Evolutionary conservation across 1,284 basidiomycete genomes (phyloP), one percentile per base, ranked within the genome.

Genomic region (Ceratobasidium sp.): DNA sequence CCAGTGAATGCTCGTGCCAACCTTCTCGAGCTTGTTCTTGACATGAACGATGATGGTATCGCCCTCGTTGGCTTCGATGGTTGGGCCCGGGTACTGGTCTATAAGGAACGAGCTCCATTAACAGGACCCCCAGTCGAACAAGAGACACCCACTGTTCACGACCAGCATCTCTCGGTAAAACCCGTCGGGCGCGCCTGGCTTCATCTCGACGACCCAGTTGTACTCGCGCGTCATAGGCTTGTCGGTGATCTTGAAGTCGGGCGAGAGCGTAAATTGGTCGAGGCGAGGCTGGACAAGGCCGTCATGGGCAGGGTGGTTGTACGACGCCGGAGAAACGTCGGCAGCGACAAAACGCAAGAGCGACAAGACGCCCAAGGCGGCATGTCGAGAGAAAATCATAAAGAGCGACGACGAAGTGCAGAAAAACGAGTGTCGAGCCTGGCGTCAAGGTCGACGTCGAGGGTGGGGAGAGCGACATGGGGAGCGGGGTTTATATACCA

Each of bases 41-140:
- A 86, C 84, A 48, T 82, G 80, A 2, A 86, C 81, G 62, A 85
- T 74, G 48, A 86, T 76, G 2, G 82, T 80, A 76, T 86, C 85
- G 37, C 83, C 84, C 48, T 83, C 79, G 77, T 87, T 87, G 1
- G 82, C 85, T 74, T 87, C 84, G 68, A 87, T 83, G 6, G 84
- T 81, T 0, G 86, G 86, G 1, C 86, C 86, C 0, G 86, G 86
- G 59, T 79, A 84, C 74, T 82, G 80, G 2, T 83, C 81, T 82
- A 34, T 31, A 27, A 2, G 16, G 22, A n/a, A 6, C 4, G 29
- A 31, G 24, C 13, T 0, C 14, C 19, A n/a, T 58, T 16, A 53
- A 22, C 16, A 19, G 4, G 13, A 31, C 14, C 3, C 14, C 4
- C 22, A 14, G 2, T 9, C n/a, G 31, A 49, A 27, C 1, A 29